Evolutionary conservation across 768 basidiomycete species (phyloP).

Genomic region (Calvatia gigantea): DNA sequence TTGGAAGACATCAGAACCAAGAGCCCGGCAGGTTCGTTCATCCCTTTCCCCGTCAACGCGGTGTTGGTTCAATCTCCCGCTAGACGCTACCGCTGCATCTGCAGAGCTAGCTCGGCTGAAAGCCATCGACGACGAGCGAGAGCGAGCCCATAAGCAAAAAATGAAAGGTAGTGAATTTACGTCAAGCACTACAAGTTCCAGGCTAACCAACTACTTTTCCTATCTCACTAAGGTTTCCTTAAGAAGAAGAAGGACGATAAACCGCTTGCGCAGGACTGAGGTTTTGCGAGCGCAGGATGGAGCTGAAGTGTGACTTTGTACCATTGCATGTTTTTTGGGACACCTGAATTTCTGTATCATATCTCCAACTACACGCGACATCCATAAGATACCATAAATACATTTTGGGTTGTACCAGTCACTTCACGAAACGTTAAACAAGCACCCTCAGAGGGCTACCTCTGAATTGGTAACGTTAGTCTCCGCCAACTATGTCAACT

Average conservation of each 20-base stretch:
- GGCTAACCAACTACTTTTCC: neutral
- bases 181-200: neutral
- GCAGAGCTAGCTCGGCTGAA: constrained; percentile 62
- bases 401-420: neutral
- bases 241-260: constrained; percentile 54
- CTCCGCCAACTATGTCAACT: neutral
- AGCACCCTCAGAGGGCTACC: no score
- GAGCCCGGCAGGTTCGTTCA: constrained; percentile 50
- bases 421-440: neutral
- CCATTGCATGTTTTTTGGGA: neutral
- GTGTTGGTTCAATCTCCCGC: constrained; percentile 5
- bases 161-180: constrained; percentile 61
- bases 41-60: neutral
- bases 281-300: neutral
- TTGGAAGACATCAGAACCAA: constrained; percentile 64
- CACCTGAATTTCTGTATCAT: constrained; percentile 15
- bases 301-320: neutral
- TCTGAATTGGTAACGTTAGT: neutral
- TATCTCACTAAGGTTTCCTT: constrained; percentile 42
- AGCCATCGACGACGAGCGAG: constrained; percentile 62
- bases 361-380: neutral
- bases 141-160: constrained; percentile 63
- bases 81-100: constrained; percentile 58
- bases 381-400: neutral
- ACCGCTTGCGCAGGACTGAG: constrained; percentile 12